Percentiles rank a stretch among this genome's conserved stretches.
Conservation (phyloP, 2,329 filamentous ascomycete species). For the Pleomassaria siparia region DNA sequence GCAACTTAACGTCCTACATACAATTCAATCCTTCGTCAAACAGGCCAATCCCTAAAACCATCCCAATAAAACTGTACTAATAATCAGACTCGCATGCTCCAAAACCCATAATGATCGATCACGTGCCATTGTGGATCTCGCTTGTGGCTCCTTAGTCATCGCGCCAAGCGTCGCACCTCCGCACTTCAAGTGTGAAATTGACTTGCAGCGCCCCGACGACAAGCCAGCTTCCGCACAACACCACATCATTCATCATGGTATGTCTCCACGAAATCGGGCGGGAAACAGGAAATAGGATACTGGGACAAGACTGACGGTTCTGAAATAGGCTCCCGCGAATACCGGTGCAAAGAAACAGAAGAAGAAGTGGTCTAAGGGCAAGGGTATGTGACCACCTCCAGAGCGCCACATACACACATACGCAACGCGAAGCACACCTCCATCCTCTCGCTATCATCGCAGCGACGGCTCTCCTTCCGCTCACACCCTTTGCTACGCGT, state of each 20-base stretch:
- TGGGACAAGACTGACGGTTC: constrained; percentile 3
- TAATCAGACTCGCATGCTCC: too few species aligned
- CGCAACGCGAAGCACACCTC: background rate
- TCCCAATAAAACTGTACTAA: background rate
- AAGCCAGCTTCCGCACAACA: constrained; percentile 31
- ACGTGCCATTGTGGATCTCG: constrained; percentile 18
- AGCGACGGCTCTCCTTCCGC: constrained; percentile 4
- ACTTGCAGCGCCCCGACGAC: constrained; percentile 11
- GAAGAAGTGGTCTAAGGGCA: constrained; percentile 76
- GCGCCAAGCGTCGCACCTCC: constrained; percentile 21
- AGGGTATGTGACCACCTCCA: constrained; percentile 49
- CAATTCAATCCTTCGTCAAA: background rate
- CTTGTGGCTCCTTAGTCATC: constrained; percentile 21
- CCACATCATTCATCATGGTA: constrained; percentile 48
- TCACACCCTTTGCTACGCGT: background rate
- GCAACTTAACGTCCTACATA: constrained; percentile 3
- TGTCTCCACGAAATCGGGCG: constrained; percentile 10
- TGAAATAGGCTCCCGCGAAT: constrained; percentile 53
- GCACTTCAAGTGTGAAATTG: constrained; percentile 21
- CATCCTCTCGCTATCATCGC: background rate
- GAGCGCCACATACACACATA: constrained; percentile 13
- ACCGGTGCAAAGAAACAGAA: constrained; percentile 77
- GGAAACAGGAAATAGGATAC: background rate
- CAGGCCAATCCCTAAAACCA: background rate
- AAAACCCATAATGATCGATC: constrained; percentile 4